These are phyloP conservation scores for Metahyphopichia silvanorum DNA, from an alignment of 805 yeast genomes.

Conservation along the genomic window DNA sequence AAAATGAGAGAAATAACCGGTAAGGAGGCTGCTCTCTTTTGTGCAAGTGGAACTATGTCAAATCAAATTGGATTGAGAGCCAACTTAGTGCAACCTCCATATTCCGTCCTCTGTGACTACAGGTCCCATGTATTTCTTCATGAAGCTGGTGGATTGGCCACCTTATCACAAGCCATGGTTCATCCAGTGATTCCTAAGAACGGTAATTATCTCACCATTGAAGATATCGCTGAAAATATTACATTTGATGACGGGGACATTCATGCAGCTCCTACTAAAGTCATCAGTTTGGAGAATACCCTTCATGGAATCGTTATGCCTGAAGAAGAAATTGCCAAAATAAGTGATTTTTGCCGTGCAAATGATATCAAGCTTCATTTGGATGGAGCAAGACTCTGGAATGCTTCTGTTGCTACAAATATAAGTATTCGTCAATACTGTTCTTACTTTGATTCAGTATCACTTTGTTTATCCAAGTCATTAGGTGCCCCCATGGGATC, in stretches of 20 bases:
- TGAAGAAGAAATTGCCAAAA: slow-evolving; percentile 67
- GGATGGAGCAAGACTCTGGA: slow-evolving; percentile 96
- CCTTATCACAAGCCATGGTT: slow-evolving; percentile 89
- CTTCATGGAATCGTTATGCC: slow-evolving; percentile 82
- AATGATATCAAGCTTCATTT: slow-evolving; percentile 66
- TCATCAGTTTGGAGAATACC: slow-evolving; percentile 85
- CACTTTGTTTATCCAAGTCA: slow-evolving; percentile 84
- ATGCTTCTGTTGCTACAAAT: slow-evolving; percentile 76
- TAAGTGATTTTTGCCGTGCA: slow-evolving; percentile 64
- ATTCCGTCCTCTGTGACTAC: slow-evolving; percentile 80
- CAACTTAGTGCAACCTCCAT: slow-evolving; percentile 77
- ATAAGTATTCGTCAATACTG: slow-evolving; percentile 69
- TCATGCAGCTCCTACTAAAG: slow-evolving; percentile 84
- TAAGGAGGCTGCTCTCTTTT: slow-evolving; percentile 75
- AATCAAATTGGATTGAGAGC: slow-evolving; percentile 84
- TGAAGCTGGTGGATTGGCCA: slow-evolving; percentile 92
- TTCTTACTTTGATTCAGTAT: slow-evolving; percentile 78
- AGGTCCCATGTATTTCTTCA: slow-evolving; percentile 78
- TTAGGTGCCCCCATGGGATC: slow-evolving; percentile 95
- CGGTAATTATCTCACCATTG: slow-evolving; percentile 73
- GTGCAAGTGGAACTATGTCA: slow-evolving; percentile 87
- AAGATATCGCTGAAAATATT: slow-evolving; percentile 64
- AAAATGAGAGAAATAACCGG: slow-evolving; percentile 69
- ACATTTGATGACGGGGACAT: slow-evolving; percentile 77
- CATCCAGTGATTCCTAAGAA: slow-evolving; percentile 76